phyloP scores from a whole-genome alignment of 306 rosid genomes.

The Prunus padus region DNA sequence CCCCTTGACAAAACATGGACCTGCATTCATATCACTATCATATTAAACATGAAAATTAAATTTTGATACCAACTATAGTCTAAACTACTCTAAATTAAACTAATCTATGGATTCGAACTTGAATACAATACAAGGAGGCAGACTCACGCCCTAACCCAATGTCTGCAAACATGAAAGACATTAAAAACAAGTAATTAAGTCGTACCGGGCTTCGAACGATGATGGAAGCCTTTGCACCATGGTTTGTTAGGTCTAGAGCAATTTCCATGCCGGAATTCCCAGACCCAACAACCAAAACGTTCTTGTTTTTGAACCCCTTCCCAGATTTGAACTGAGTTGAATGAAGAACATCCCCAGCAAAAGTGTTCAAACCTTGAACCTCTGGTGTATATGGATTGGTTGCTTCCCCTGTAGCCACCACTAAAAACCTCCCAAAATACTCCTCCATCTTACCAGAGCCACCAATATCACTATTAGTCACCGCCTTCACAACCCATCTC shows the following conservation, averaged over 20 bases:
- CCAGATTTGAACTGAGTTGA: slow-evolving; percentile 53
- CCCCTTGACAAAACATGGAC: slow-evolving; percentile 56
- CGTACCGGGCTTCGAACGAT: slow-evolving; percentile 64
- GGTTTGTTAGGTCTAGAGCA: slow-evolving; percentile 49
- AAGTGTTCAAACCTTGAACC: slow-evolving; percentile 44
- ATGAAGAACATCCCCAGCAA: slow-evolving; percentile 54
- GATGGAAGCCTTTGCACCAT: slow-evolving; percentile 58
- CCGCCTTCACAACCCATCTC: slow-evolving; percentile 53
- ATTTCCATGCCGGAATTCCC: slow-evolving; percentile 86
- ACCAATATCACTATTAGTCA: background rate
- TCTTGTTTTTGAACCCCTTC: slow-evolving; percentile 33
- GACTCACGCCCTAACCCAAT: too few relatives aligned
- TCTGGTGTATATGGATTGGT: slow-evolving; percentile 47
- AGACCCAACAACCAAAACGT: slow-evolving; percentile 71
- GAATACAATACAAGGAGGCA: too few relatives aligned
- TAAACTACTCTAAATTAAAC: too few relatives aligned
- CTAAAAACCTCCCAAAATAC: slow-evolving; percentile 36
- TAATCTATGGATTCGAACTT: too few relatives aligned
- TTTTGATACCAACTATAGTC: too few relatives aligned
- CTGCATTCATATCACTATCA: slow-evolving; percentile 27
- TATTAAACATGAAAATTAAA: background rate
- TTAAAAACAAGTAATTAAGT: background rate
- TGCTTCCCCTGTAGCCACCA: slow-evolving; percentile 70
- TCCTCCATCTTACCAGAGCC: slow-evolving; percentile 38
- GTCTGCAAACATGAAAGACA: background rate